phyloP scores from a whole-genome alignment of 2,329 filamentous ascomycete genomes.

The Cordyceps fumosorosea region DNA sequence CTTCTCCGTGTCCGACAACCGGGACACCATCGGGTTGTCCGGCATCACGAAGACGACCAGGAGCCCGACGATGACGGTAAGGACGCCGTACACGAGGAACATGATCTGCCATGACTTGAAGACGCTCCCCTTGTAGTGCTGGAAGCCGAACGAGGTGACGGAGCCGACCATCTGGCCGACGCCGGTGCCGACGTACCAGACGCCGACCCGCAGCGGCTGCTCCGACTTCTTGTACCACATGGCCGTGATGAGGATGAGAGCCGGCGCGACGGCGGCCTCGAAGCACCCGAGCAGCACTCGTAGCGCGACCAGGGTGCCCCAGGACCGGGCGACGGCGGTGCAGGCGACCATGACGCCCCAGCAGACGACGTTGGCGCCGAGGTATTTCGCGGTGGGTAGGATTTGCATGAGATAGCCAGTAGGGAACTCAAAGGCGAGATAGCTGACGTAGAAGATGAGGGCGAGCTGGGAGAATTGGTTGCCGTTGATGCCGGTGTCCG shows the following conservation, averaged over 20 bases:
- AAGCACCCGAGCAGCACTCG: neutral
- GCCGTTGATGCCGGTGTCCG: neutral
- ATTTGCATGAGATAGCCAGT: neutral
- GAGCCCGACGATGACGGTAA: neutral
- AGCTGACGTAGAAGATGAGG: neutral
- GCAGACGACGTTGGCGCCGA: neutral
- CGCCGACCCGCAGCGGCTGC: neutral
- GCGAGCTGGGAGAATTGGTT: neutral
- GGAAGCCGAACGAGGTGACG: neutral
- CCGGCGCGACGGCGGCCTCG: neutral
- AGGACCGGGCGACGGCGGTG: neutral
- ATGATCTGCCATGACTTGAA: neutral
- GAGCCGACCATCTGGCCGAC: neutral
- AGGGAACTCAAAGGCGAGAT: neutral
- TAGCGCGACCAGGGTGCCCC: neutral
- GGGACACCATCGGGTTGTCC: neutral
- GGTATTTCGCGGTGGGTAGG: neutral
- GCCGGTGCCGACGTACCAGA: neutral
- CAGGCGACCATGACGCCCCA: neutral
- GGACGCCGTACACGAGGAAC: neutral
- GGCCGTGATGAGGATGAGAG: neutral
- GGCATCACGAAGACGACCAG: neutral
- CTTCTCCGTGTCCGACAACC: neutral
- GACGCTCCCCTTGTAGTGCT: neutral
- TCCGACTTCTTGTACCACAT: neutral